Evolutionary conservation across 73 alveolate species (phyloP), one percentile per base, ranked within the genome.

Genomic region (Tetrahymena borealis): DNA sequence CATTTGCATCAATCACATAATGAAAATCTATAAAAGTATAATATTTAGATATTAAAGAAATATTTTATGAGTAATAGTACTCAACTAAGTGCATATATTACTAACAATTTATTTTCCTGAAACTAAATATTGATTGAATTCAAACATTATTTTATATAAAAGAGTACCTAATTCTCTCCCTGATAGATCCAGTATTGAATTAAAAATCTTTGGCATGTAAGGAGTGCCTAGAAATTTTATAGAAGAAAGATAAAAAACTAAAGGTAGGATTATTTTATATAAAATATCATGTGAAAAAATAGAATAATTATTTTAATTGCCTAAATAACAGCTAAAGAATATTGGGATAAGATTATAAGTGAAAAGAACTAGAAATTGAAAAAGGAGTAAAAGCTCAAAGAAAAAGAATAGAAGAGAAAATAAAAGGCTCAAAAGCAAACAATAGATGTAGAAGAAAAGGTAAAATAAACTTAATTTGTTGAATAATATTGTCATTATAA

Each of bases 191-290:
- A 94, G 98, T 39, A 96, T 98, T n/a, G 99, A 99, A 93, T 96
- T 97, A n/a, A 98, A 97, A 90, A 97, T 99, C 38, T 98, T 98
- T 96, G 99, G 99, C 20, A 99, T 99, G 99, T 99, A 99, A 93
- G 99, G 99, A 32, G 99, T 99, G 11, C 99, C 99, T 35, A 98
- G 98, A 28, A 98, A 94, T 35, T 96, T 98, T 77, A 97, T 98
- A 79, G 98, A 97, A 95, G 97, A 98, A 91, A 97, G 98, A 96
- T 60, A 79, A 24, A 93, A 92, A 85, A 78, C 90, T 79, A 92
- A 92, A 79, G 95, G 93, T 31, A 92, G 37, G 33, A 92, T 39
- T 32, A 60, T 60, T 91, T 91, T 91, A 91, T 39, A 91, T 9
- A 93, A 79, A 93, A 79, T 38, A 24, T 40, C 79, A 33, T 40